phyloP scores from a whole-genome alignment of 2,329 filamentous ascomycete species.

The Elsinoe fawcettii region DNA sequence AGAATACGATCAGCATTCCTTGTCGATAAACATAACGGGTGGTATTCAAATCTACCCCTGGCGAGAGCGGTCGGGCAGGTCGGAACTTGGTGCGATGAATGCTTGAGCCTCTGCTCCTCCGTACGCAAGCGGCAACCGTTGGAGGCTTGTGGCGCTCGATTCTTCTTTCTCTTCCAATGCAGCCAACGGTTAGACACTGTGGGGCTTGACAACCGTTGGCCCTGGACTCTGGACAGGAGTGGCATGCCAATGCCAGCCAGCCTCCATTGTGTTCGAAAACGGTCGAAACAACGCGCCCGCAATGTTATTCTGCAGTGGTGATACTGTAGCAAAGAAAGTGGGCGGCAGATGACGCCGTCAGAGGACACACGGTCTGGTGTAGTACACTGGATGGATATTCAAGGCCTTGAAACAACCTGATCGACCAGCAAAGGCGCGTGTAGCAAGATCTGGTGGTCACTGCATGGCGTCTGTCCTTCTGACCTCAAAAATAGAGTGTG shows the following conservation, averaged over 20 bases:
- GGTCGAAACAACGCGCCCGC: slow-evolving; percentile 8
- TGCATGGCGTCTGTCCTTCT: slow-evolving; percentile 9
- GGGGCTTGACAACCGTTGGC: slow-evolving; percentile 5
- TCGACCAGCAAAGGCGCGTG: background rate
- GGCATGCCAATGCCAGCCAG: slow-evolving; percentile 7
- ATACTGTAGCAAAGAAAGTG: background rate
- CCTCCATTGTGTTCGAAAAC: background rate
- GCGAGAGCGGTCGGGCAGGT: background rate
- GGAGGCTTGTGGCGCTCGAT: slow-evolving; percentile 6
- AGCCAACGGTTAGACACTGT: background rate
- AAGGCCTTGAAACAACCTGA: slow-evolving; percentile 3
- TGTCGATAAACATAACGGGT: slow-evolving; percentile 7
- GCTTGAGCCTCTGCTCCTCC: background rate
- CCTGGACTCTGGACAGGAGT: background rate
- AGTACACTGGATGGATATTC: background rate
- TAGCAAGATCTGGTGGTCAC: background rate
- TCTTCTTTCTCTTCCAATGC: background rate
- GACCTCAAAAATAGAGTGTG: slow-evolving; percentile 14
- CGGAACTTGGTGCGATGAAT: background rate
- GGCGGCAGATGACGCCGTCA: slow-evolving; percentile 14
- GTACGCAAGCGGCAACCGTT: slow-evolving; percentile 6
- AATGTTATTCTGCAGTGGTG: background rate
- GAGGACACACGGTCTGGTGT: background rate
- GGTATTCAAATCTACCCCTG: slow-evolving; percentile 7
- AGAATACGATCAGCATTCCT: slow-evolving; percentile 10